Evolutionary conservation across 805 yeast genomes (phyloP), one percentile per base, ranked within the genome.

Genomic region (Lipomyces starkeyi): DNA sequence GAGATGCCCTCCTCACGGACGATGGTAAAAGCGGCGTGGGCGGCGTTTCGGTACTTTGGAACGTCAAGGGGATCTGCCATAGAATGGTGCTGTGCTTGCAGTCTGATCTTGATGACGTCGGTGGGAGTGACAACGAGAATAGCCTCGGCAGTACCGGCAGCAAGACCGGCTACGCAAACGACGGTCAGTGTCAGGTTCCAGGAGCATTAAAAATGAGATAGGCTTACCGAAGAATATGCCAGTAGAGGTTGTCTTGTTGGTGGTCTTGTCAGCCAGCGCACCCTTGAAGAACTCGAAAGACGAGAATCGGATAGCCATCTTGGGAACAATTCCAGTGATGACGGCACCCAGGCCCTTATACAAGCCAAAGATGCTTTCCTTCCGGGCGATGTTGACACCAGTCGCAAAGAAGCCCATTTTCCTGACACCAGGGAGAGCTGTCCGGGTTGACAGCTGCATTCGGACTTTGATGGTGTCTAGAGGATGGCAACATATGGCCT

Each of bases 401-500:
- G 98, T 94, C 62, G 82, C 84, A 68, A 92, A 76, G 76, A 94
- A 92, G 0, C 98, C 98, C 2, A 97, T 95, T 25, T 93, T 88
- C 77, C 89, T 91, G 47, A 78, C 76, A 14, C 80, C 79, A 59
- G 76, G 73, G 57, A 73, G 75, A 32, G 77, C 77, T 59, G 85
- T 83, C 77, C 88, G 89, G 76, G 87, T 86, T 78, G 90, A 89
- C 75, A 94, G 85, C 80, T 94, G 98, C 98, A 94, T 94, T 77
- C 98, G 87, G 70, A 94, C 99, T 80, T 94, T 94, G 78, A 94
- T 91, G 54, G 99, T 94, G 78, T 94, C 99, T 74, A 94, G 85
- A n/a, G 98, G 98, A 80, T 94, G 99, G 79, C 99, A 94, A 79
- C 94, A 88, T 71, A 95, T 84, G n/a, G 98, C 99, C 83, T 94